phyloP scores from a whole-genome alignment of 164 flowering plant species.

The Vitis labrusca region DNA sequence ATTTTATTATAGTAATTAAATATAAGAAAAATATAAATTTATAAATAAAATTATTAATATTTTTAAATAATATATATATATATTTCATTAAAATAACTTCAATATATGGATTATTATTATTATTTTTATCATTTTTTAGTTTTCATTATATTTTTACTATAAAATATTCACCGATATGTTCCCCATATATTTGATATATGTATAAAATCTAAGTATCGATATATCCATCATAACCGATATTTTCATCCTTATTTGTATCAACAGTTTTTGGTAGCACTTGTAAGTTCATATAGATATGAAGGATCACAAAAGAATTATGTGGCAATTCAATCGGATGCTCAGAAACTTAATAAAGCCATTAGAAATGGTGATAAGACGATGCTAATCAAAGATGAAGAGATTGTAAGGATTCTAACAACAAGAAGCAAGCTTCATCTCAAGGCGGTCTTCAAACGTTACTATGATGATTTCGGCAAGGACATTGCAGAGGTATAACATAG shows the following conservation, averaged over 20 bases:
- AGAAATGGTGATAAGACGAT: constrained; percentile 27
- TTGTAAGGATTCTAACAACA: constrained; percentile 60
- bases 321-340: constrained; percentile 61
- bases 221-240: too few relatives aligned
- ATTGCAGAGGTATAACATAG: constrained; percentile 40
- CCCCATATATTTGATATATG: too few relatives aligned
- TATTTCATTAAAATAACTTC: too few relatives aligned
- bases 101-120: too few relatives aligned
- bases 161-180: too few relatives aligned
- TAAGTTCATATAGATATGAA: constrained; percentile 77
- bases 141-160: too few relatives aligned
- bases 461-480: constrained; percentile 35
- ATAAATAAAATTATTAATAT: too few relatives aligned
- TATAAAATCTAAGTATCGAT: too few relatives aligned
- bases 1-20: too few relatives aligned
- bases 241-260: neutral
- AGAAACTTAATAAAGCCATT: constrained; percentile 36
- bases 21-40: too few relatives aligned
- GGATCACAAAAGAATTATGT: constrained; percentile 53
- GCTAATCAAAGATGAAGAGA: constrained; percentile 48
- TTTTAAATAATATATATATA: too few relatives aligned
- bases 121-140: too few relatives aligned
- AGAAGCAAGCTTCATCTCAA: constrained; percentile 73
- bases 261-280: constrained; percentile 71
- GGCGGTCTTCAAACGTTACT: constrained; percentile 42